Percentiles rank a stretch among this genome's conserved stretches.
Conservation (phyloP, 371 early-diverging fungal genomes). For the Mortierella sp. region DNA sequence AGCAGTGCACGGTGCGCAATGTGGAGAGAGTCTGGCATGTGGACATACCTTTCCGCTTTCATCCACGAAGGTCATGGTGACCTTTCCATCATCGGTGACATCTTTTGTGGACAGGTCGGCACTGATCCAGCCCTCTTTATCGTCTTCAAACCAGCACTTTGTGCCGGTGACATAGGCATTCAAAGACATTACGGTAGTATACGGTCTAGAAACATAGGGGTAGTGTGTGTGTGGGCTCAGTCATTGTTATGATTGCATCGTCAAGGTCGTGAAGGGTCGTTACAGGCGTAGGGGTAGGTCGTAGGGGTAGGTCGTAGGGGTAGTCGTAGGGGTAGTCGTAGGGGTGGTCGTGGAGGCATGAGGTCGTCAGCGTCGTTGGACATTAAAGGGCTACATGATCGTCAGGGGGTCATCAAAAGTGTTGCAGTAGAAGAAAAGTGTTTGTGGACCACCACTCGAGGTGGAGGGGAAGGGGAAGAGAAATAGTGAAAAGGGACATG, state of each 20-base stretch:
- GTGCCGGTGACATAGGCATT: slow-evolving; percentile 76
- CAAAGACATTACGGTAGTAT: slow-evolving; percentile 58
- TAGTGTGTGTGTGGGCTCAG: neutral
- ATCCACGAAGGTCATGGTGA: slow-evolving; percentile 73
- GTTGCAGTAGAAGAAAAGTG: too few species aligned
- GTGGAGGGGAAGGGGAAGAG: too few species aligned
- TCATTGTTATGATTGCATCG: neutral
- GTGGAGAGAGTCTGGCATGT: neutral
- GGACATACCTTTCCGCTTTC: slow-evolving; percentile 66
- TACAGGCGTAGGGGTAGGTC: too few species aligned
- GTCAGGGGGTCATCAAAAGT: too few species aligned
- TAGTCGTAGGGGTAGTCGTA: too few species aligned
- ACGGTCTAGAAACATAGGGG: slow-evolving; percentile 19
- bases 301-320: too few species aligned
- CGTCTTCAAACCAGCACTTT: slow-evolving; percentile 91
- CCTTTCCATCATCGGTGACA: slow-evolving; percentile 62
- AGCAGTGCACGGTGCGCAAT: neutral
- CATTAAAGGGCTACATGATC: too few species aligned
- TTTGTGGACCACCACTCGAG: too few species aligned
- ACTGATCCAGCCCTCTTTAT: slow-evolving; percentile 87
- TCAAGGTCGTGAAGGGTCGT: neutral
- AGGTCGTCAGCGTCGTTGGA: too few species aligned
- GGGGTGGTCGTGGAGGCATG: too few species aligned
- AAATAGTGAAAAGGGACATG: too few species aligned
- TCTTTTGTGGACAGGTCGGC: slow-evolving; percentile 71